Conservation (phyloP, 2,329 filamentous ascomycete species). For the Fusarium newnesense region DNA sequence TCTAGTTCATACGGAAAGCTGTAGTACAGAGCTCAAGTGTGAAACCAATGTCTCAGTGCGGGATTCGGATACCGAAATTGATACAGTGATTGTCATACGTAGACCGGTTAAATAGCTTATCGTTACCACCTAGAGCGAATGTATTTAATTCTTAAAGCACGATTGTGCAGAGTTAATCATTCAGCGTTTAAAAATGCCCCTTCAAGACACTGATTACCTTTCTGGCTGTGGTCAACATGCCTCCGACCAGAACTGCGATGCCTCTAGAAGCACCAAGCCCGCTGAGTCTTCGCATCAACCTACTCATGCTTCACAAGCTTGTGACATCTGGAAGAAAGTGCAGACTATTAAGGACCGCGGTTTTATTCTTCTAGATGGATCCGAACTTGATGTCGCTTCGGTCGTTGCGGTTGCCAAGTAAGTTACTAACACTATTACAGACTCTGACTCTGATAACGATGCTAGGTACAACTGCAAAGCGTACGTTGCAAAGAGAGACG, state of each 20-base stretch:
- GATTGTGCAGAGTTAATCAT: accelerated
- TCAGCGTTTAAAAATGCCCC: background rate
- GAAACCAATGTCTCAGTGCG: accelerated
- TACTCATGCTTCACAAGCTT: accelerated
- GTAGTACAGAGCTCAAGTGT: background rate
- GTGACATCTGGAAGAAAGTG: background rate
- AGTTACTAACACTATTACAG: accelerated
- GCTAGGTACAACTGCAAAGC: background rate
- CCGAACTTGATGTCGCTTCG: background rate
- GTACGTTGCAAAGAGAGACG: accelerated
- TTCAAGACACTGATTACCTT: background rate
- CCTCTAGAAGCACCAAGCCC: background rate
- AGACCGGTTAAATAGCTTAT: background rate
- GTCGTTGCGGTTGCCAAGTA: background rate
- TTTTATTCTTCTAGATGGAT: background rate
- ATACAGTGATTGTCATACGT: too few relatives aligned
- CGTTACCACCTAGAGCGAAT: accelerated
- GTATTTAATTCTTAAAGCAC: too few relatives aligned
- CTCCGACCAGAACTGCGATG: accelerated
- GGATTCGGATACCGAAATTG: background rate
- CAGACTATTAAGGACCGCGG: background rate
- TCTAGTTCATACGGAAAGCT: too few relatives aligned
- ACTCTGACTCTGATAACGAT: accelerated
- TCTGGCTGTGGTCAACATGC: background rate
- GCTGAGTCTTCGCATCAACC: accelerated